Conservation (phyloP, 805 yeast genomes). For the Saturnispora ahearnii region DNA sequence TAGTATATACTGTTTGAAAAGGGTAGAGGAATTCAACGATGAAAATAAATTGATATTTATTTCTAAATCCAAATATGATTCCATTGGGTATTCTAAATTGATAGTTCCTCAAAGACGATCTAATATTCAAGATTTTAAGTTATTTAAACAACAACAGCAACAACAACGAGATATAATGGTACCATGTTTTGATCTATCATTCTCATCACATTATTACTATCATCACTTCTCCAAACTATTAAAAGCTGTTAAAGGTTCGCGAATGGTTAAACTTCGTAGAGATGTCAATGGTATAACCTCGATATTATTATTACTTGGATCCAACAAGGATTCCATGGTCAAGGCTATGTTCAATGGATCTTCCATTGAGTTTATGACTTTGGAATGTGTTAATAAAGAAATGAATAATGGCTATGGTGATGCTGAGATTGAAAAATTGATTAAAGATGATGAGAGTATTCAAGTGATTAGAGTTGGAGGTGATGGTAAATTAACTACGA, state of each 20-base stretch:
- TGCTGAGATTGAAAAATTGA: conserved; percentile 22
- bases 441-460: conserved; percentile 27
- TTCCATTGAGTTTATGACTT: conserved; percentile 25
- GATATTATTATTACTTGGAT: conserved; percentile 21
- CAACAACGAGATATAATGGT: conserved; percentile 4
- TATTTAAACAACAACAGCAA: conserved; percentile 19
- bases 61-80: conserved; percentile 48
- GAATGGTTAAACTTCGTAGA: conserved; percentile 44
- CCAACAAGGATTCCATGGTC: not conserved
- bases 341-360: conserved; percentile 16
- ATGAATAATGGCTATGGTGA: conserved; percentile 21
- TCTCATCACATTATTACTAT: conserved; percentile 44
- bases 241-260: conserved; percentile 41
- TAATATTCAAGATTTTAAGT: conserved; percentile 51
- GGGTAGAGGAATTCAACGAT: conserved; percentile 9
- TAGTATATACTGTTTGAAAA: conserved; percentile 35
- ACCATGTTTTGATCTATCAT: conserved; percentile 16
- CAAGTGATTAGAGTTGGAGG: conserved; percentile 21
- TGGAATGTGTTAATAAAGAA: conserved; percentile 15
- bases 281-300: conserved; percentile 40
- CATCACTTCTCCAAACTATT: conserved; percentile 37
- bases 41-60: conserved; percentile 42
- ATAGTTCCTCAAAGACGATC: conserved; percentile 55
- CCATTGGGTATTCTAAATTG: conserved; percentile 60
- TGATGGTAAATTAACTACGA: conserved; percentile 22